Conservation (phyloP, 805 yeast genomes). For the Tetrapisispora pingtungensis region DNA sequence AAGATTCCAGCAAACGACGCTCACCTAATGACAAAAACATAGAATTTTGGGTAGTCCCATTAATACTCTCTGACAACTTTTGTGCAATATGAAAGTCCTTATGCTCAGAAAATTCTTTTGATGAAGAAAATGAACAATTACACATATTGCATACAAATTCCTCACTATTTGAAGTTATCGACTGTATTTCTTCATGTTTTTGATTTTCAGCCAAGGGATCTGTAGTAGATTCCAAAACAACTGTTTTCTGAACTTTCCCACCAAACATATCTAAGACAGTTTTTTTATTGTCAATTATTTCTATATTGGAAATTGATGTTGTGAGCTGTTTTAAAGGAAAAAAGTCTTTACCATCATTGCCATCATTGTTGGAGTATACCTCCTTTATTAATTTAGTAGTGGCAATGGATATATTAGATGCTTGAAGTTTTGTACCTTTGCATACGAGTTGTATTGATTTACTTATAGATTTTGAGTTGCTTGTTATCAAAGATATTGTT, state of each 20-base stretch:
- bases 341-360: conserved; percentile 18
- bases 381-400: conserved; percentile 36
- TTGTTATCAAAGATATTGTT: conserved; percentile 30
- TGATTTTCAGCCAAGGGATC: neutral
- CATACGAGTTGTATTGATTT: conserved; percentile 15
- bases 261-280: conserved; percentile 29
- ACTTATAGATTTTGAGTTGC: conserved; percentile 11
- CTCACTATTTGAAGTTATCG: neutral
- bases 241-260: conserved; percentile 2
- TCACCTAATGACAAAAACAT: conserved; percentile 22
- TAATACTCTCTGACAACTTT: conserved; percentile 37
- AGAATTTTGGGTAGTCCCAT: conserved; percentile 27
- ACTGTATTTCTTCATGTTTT: neutral
- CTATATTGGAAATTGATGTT: conserved; percentile 46
- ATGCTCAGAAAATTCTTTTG: conserved; percentile 34
- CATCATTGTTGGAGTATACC: conserved; percentile 23
- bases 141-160: conserved; percentile 8
- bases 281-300: conserved; percentile 30
- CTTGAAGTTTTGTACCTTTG: conserved; percentile 8
- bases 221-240: neutral
- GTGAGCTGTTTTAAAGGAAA: conserved; percentile 45
- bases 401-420: conserved; percentile 22
- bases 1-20: conserved; percentile 17
- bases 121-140: conserved; percentile 8
- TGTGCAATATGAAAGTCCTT: conserved; percentile 45